A percentile compares a stretch with the other conserved stretches of the same genome.
phyloP scores from a whole-genome alignment of 2,329 filamentous ascomycete species.

The Talaromyces marneffei region DNA sequence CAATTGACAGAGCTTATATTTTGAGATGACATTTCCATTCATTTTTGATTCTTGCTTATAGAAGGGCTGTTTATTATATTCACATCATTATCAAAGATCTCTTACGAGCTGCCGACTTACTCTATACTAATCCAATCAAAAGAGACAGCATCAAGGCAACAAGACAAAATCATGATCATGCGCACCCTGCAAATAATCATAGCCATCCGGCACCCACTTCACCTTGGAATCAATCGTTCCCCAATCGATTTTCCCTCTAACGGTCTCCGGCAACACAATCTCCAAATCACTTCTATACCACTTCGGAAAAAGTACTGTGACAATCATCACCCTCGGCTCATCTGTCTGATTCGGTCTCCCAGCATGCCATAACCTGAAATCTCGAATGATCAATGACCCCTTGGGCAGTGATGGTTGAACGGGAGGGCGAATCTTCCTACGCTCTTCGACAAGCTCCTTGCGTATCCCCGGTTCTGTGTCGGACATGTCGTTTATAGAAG shows the following conservation, averaged over 20 bases:
- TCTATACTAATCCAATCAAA: neutral
- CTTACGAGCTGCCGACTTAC: neutral
- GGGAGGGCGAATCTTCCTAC: constrained; percentile 29
- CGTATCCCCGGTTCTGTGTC: constrained; percentile 26
- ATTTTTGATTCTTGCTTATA: neutral
- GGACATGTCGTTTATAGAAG: constrained; percentile 22
- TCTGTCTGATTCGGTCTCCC: constrained; percentile 44
- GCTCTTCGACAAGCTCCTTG: constrained; percentile 26
- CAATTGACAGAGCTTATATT: neutral
- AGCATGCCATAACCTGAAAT: constrained; percentile 47
- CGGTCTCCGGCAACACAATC: constrained; percentile 27
- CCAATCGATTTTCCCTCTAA: constrained; percentile 30
- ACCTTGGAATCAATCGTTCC: constrained; percentile 30
- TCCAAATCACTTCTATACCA: constrained; percentile 32
- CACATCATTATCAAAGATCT: neutral
- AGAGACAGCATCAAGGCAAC: constrained; percentile 8
- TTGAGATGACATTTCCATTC: neutral
- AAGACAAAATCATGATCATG: constrained; percentile 34
- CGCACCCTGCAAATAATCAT: constrained; percentile 34
- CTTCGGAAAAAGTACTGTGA: constrained; percentile 33
- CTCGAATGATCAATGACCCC: constrained; percentile 43
- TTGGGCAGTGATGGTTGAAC: constrained; percentile 39
- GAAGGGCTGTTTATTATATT: neutral
- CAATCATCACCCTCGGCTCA: constrained; percentile 44
- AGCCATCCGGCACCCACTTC: constrained; percentile 33